Base-by-base conservation (phyloP, 768 basidiomycete genomes). In the Boletus eberwhitei region DNA sequence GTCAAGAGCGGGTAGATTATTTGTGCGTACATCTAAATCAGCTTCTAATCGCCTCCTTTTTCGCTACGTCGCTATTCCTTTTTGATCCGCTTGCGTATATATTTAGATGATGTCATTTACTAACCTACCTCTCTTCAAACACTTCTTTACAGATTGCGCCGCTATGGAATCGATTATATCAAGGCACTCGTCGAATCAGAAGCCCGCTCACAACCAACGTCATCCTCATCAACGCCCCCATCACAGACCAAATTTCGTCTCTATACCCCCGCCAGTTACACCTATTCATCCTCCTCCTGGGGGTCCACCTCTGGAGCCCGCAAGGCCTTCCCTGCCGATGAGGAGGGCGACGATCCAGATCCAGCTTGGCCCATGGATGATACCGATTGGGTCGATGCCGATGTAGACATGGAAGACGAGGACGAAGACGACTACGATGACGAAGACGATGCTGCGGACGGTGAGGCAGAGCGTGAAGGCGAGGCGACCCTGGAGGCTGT, bases 1-100 rank as follows among this genome's bases (percentile, higher is more conserved):
- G 69, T 47, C 69, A 72, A 57, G 69, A 70, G 57, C 66, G 69
- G 41, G 69, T 70, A 55, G 69, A 70, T 50, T 70, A 57, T 57
- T 45, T 70, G 69, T 70, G 41, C 59, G 69, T 68, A 24, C 57
- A 53, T 29, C 52, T 5, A 2, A 37, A 53, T 41, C 51, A 39
- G 8, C 48, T 59, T 48, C 31, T 42, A 32, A 24, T 19, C 32
- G 12, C 32, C 8, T 34, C 39, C 22, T 50, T 26, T 19, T 43
- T 29, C 11, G 24, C n/a, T 12, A 13, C 12, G n/a, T 51, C 34
- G 29, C 21, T 29, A 40, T 47, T 37, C 37, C 43, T 45, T 21
- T 48, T 44, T 39, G 50, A 61, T 58, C 53, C 59, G 48, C 22
- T 46, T 37, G 26, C 38, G 21, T 40, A 24, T 47, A 43, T 60